phyloP scores from a whole-genome alignment of 2,329 filamentous ascomycete genomes.

The Rutstroemia sp. region DNA sequence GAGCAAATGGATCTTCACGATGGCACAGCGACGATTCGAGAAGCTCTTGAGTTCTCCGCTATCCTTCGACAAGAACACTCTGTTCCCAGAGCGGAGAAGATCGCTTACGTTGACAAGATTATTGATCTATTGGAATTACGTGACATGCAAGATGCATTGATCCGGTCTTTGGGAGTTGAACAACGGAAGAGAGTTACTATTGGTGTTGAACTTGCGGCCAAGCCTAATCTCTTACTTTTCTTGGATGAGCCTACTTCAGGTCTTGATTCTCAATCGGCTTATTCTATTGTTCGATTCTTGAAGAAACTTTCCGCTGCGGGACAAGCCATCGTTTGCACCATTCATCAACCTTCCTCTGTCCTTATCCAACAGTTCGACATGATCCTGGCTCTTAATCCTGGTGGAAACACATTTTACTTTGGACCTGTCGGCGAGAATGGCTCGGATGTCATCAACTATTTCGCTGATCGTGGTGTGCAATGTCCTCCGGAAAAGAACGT shows the following conservation, averaged over 20 bases:
- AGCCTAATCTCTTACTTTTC: slow-evolving; percentile 61
- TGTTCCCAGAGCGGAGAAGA: slow-evolving; percentile 50
- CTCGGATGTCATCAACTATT: slow-evolving; percentile 58
- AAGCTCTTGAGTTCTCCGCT: slow-evolving; percentile 63
- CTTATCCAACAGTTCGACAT: slow-evolving; percentile 68
- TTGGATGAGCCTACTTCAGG: slow-evolving; percentile 67
- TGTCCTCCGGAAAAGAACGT: slow-evolving; percentile 62
- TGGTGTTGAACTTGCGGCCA: slow-evolving; percentile 65
- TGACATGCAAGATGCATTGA: slow-evolving; percentile 60
- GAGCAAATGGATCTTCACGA: slow-evolving; percentile 69
- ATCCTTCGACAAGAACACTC: slow-evolving; percentile 52
- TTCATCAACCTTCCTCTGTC: slow-evolving; percentile 64
- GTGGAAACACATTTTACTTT: slow-evolving; percentile 66
- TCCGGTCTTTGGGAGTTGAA: slow-evolving; percentile 52
- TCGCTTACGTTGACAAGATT: slow-evolving; percentile 59
- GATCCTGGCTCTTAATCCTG: slow-evolving; percentile 60
- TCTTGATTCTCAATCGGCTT: slow-evolving; percentile 62
- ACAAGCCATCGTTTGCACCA: slow-evolving; percentile 67
- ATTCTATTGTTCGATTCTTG: slow-evolving; percentile 60
- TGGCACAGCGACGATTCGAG: slow-evolving; percentile 56
- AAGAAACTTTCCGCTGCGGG: slow-evolving; percentile 60
- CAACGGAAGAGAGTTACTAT: slow-evolving; percentile 66
- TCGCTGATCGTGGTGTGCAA: slow-evolving; percentile 54
- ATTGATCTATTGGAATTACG: slow-evolving; percentile 58
- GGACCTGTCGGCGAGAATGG: slow-evolving; percentile 64